Evolutionary conservation across 2,329 filamentous ascomycete species (phyloP), one percentile per base, ranked within the genome.

Genomic region (Aspergillus flavus): DNA sequence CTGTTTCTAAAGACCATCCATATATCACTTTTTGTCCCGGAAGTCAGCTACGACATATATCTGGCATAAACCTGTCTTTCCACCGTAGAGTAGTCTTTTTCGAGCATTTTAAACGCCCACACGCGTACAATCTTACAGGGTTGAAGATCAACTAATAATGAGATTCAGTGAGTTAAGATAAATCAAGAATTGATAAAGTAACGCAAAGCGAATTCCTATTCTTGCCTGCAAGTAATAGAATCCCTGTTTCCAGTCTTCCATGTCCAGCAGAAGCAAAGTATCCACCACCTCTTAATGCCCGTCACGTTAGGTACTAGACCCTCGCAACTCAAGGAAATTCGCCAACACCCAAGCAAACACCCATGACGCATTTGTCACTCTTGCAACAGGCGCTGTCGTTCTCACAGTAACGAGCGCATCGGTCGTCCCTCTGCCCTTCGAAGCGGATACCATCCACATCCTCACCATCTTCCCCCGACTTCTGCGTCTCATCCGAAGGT

Each of bases 21-120:
- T 19, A 36, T 36, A 36, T 16, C 4, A 34, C 1, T 36, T 36
- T 36, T 36, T 36, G 0, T 16, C 6, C 6, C 2, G 34, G 6
- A 36, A 6, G 1, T 36, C 14, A 16, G 14, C 12, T 36, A 16
- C 14, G 34, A 16, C 14, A 0, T 2, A 6, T 16, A 16, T 14
- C 34, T 16, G 4, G 32, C 4, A 5, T 34, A 12, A 36, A 12
- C 2, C 34, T 16, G 0, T 16, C 14, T 16, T 16, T 14, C 34
- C 5, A 16, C 14, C 6, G 34, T 36, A 36, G 12, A 36, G 2
- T 16, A 36, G 14, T 16, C 34, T 2, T 16, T 36, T 16, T 11
- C 34, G 3, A 2, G 6, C 2, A 36, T 16, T 16, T 6, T 2
- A 36, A 2, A 3, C 0, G 12, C 14, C 5, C 5, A 16, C 14